A percentile compares a stretch with the other conserved stretches of the same genome.
phyloP scores from a whole-genome alignment of 2,329 filamentous ascomycete species.

The Cladosporium sp. region DNA sequence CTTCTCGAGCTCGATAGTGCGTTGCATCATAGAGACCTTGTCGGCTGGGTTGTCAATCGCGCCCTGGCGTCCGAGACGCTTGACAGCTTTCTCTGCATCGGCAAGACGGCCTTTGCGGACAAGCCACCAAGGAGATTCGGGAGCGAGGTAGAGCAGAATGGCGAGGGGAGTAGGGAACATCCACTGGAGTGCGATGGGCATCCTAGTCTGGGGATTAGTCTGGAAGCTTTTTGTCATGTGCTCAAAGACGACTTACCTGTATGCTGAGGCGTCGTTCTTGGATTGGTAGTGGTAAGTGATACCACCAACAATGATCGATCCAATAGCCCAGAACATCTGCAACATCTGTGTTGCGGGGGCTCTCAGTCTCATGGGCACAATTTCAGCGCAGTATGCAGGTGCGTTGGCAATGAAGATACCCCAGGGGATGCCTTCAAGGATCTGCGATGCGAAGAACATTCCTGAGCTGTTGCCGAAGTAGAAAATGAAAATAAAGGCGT shows the following conservation, averaged over 20 bases:
- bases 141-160: conserved; percentile 49
- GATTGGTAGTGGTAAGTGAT: conserved; percentile 53
- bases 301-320: conserved; percentile 56
- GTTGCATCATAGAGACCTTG: conserved; percentile 57
- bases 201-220: conserved; percentile 37
- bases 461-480: conserved; percentile 51
- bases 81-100: conserved; percentile 44
- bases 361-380: conserved; percentile 56
- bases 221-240: too few relatives aligned
- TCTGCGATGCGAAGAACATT: conserved; percentile 50
- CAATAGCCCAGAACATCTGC: conserved; percentile 65
- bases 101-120: conserved; percentile 46
- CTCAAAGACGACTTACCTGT: conserved; percentile 43
- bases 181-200: conserved; percentile 57
- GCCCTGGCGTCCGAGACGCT: conserved; percentile 46
- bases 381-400: conserved; percentile 59
- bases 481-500: conserved; percentile 57
- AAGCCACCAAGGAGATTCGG: conserved; percentile 54
- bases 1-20: conserved; percentile 53
- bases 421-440: conserved; percentile 61
- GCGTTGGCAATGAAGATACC: conserved; percentile 64
- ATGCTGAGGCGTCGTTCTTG: conserved; percentile 31
- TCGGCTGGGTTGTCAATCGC: conserved; percentile 37
- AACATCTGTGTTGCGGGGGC: conserved; percentile 59
- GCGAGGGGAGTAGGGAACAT: conserved; percentile 56